Percentiles rank a stretch among this genome's conserved stretches.
phyloP scores from a whole-genome alignment of 495 filamentous ascomycete species.

The Penicillium dipodomyicola region DNA sequence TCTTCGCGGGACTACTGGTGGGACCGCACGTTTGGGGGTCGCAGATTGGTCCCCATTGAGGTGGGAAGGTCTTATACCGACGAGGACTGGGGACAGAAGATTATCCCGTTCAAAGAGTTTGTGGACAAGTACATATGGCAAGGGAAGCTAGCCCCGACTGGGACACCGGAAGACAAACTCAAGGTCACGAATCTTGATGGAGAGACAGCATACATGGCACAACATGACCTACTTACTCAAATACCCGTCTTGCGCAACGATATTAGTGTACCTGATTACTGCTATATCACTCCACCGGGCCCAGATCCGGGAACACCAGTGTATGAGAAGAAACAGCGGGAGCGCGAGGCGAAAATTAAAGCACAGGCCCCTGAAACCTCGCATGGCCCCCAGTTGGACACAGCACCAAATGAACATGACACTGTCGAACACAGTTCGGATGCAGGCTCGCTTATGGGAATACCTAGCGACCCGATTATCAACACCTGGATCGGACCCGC shows the following conservation, averaged over 20 bases:
- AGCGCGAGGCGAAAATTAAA: constrained; percentile 21
- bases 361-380: constrained; percentile 20
- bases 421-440: constrained; percentile 15
- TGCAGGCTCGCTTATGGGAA: constrained; percentile 7
- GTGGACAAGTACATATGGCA: constrained; percentile 56
- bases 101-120: constrained; percentile 76
- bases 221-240: constrained; percentile 83
- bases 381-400: constrained; percentile 32
- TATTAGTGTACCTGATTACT: constrained; percentile 79
- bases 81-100: constrained; percentile 77
- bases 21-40: constrained; percentile 69
- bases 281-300: constrained; percentile 62
- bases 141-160: constrained; percentile 8
- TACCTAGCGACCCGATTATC: constrained; percentile 42
- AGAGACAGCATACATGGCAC: constrained; percentile 76
- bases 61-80: constrained; percentile 88
- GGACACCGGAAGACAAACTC: not conserved
- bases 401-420: constrained; percentile 32
- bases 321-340: constrained; percentile 42
- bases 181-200: constrained; percentile 15
- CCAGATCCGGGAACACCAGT: constrained; percentile 50
- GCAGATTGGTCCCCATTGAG: constrained; percentile 82
- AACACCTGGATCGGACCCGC: constrained; percentile 94
- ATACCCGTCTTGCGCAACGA: constrained; percentile 75
- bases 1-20: constrained; percentile 69